Percentiles rank a stretch among this genome's conserved stretches.
Conservation (phyloP, 495 filamentous ascomycete genomes). For the Lepraria neglecta region DNA sequence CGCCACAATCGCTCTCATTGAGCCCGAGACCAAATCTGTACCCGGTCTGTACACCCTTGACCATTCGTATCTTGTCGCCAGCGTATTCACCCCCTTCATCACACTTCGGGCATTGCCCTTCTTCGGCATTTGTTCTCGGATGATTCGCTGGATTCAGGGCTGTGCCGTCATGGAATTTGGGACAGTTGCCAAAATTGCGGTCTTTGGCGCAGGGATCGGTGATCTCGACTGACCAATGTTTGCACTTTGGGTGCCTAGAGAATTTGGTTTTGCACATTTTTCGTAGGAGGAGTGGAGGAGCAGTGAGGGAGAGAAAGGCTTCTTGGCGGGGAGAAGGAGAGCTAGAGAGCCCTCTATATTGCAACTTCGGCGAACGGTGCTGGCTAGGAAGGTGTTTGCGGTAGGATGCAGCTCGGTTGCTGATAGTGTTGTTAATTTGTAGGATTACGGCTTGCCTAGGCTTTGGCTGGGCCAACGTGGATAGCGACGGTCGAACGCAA, state of each 20-base stretch:
- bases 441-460: too few relatives aligned
- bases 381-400: too few relatives aligned
- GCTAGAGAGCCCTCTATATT: too few relatives aligned
- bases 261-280: slow-evolving; percentile 39
- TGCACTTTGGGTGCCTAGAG: slow-evolving; percentile 35
- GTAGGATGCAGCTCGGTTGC: too few relatives aligned
- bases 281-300: neutral
- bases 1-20: slow-evolving; percentile 3
- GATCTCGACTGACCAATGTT: slow-evolving; percentile 36
- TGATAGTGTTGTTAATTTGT: too few relatives aligned
- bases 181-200: slow-evolving; percentile 38
- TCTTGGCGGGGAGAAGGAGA: too few relatives aligned
- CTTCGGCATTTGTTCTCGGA: slow-evolving; percentile 13
- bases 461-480: too few relatives aligned
- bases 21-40: slow-evolving; percentile 13
- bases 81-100: slow-evolving; percentile 30
- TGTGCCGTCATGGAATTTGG: slow-evolving; percentile 28
- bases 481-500: too few relatives aligned
- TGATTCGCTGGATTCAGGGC: slow-evolving; percentile 12
- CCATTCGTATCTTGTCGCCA: slow-evolving; percentile 26
- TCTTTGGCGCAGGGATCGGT: slow-evolving; percentile 32
- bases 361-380: too few relatives aligned
- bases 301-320: neutral
- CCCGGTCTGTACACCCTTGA: slow-evolving; percentile 27
- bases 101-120: slow-evolving; percentile 31